A percentile compares a stretch with the other conserved stretches of the same genome.
These are phyloP conservation scores for Pythium sp. DNA, from an alignment of 352 stramenopile genomes.

Conservation along the genomic window DNA sequence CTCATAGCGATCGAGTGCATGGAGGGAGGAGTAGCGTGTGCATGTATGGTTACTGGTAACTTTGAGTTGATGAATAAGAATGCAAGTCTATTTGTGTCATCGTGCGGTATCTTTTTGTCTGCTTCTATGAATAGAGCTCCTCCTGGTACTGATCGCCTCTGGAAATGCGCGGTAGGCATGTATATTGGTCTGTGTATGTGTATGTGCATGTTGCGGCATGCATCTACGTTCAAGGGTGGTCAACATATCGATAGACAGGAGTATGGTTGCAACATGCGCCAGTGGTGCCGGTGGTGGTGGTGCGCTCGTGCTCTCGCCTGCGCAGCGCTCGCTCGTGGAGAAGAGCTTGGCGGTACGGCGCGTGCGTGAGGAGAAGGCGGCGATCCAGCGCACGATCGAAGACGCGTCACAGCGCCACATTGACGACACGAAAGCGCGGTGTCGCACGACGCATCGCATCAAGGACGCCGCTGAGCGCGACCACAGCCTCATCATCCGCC, in stretches of 20 bases:
- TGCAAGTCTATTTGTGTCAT: slow-evolving; percentile 1
- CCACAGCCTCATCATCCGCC: slow-evolving; percentile 53
- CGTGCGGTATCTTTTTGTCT: background rate
- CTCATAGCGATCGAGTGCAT: background rate
- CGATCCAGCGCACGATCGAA: slow-evolving; percentile 35
- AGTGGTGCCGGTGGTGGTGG: background rate
- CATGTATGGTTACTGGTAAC: background rate
- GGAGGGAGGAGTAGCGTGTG: background rate
- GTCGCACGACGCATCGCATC: slow-evolving; percentile 18
- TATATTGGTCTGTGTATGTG: background rate
- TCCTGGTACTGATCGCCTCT: background rate
- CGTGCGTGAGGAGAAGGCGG: slow-evolving; percentile 34
- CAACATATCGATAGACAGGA: background rate
- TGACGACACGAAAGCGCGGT: slow-evolving; percentile 34
- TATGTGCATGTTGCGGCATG: background rate
- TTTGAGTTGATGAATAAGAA: background rate
- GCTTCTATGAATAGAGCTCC: background rate
- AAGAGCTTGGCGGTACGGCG: slow-evolving; percentile 47
- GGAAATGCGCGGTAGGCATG: background rate
- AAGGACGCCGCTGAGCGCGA: slow-evolving; percentile 19
- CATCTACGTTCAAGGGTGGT: background rate
- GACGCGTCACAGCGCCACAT: slow-evolving; percentile 24
- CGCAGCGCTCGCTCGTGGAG: slow-evolving; percentile 48
- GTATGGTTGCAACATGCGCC: slow-evolving; percentile 10
- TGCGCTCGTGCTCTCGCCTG: slow-evolving; percentile 40